Evolutionary conservation across 2,329 filamentous ascomycete genomes (phyloP).

Genomic region (Colletotrichum sp.): DNA sequence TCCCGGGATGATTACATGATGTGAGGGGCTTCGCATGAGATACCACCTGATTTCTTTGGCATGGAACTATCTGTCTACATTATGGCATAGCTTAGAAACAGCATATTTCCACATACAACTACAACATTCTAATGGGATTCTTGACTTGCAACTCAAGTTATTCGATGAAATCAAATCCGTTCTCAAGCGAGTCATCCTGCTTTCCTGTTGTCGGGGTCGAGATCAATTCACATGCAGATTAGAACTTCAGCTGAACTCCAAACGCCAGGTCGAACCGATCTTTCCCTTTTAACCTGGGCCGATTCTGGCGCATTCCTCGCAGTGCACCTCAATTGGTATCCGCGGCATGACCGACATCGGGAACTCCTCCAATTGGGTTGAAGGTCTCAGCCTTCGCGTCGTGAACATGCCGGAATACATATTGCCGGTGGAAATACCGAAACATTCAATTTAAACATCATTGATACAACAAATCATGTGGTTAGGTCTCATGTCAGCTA

Average conservation of each 20-base stretch:
- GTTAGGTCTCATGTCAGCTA: background rate
- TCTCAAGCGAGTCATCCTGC: too few relatives aligned
- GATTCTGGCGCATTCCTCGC: background rate
- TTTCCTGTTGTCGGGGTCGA: too few relatives aligned
- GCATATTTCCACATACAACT: background rate
- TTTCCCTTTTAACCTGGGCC: background rate
- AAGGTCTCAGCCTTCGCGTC: background rate
- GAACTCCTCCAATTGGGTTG: background rate
- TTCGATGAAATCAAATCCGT: background rate
- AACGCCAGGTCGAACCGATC: background rate
- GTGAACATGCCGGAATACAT: background rate
- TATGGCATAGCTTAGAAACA: background rate
- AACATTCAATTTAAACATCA: background rate
- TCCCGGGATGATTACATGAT: conserved; percentile 23
- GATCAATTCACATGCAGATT: background rate
- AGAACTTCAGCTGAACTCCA: background rate
- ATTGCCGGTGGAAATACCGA: background rate
- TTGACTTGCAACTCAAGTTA: accelerated
- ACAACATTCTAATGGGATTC: background rate
- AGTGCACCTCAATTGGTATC: background rate
- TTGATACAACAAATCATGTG: background rate
- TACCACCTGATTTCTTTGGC: background rate
- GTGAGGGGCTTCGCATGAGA: background rate
- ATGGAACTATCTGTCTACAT: background rate
- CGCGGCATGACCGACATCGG: background rate